phyloP scores from a whole-genome alignment of 2,329 filamentous ascomycete genomes.

The Albophoma yamanashiensis region DNA sequence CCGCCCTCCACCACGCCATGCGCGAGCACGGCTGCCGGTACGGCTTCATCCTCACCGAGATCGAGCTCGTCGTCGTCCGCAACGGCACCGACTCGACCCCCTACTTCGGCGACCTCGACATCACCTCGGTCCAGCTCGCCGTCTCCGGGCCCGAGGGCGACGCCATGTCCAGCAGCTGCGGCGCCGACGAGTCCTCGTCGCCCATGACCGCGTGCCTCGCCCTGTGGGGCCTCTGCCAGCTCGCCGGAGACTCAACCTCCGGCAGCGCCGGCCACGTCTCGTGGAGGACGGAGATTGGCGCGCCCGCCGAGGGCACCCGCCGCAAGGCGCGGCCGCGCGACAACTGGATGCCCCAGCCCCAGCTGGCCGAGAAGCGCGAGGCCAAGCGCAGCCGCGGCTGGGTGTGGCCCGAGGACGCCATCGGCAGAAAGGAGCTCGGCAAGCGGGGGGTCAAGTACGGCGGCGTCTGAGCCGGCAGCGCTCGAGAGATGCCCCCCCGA shows the following conservation, averaged over 20 bases:
- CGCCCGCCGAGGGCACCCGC: constrained; percentile 61
- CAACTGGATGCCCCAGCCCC: constrained; percentile 64
- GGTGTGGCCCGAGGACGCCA: constrained; percentile 64
- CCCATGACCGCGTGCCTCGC: constrained; percentile 62
- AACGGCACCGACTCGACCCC: constrained; percentile 63
- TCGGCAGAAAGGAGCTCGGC: constrained; percentile 62
- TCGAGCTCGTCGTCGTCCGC: constrained; percentile 84
- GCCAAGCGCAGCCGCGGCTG: constrained; percentile 64
- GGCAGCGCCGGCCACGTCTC: constrained; percentile 40
- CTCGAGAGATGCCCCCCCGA: too few species aligned
- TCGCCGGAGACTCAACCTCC: constrained; percentile 44
- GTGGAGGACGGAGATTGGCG: constrained; percentile 64
- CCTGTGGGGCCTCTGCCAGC: constrained; percentile 67
- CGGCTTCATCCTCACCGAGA: constrained; percentile 93
- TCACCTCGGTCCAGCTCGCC: constrained; percentile 51
- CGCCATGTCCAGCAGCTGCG: constrained; percentile 11
- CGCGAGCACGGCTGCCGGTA: constrained; percentile 88
- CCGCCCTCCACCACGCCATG: constrained; percentile 84
- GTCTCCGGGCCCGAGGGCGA: constrained; percentile 18
- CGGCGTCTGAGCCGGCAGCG: constrained; percentile 6
- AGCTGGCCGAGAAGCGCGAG: constrained; percentile 64
- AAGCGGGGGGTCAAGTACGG: constrained; percentile 53
- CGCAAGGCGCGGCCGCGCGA: constrained; percentile 61
- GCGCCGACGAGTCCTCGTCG: constrained; percentile 20
- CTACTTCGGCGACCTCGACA: constrained; percentile 81